Evolutionary conservation across 2,329 filamentous ascomycete genomes (phyloP).

Genomic region (Ophiostoma pallidulum): DNA sequence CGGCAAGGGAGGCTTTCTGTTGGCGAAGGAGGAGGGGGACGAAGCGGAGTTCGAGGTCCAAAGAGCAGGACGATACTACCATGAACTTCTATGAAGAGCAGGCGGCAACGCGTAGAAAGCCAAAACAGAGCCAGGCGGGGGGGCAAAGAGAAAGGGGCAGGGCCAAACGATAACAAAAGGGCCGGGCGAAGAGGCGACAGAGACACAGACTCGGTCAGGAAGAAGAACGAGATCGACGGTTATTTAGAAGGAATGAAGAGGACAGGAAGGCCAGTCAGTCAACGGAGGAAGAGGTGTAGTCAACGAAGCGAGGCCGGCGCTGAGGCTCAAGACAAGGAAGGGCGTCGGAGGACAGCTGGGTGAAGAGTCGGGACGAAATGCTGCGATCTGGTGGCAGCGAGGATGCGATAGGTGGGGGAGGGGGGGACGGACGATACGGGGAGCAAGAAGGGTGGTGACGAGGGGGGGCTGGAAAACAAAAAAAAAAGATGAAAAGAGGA

Average conservation of each 20-base stretch:
- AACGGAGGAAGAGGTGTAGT: background rate
- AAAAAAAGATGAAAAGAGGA: background rate
- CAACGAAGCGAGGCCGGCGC: background rate
- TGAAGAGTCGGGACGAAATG: conserved; percentile 1
- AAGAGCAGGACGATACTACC: too few relatives aligned
- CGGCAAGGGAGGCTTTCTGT: conserved; percentile 2
- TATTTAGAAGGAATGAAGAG: background rate
- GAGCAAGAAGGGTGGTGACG: background rate
- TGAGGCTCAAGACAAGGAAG: background rate
- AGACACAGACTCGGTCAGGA: background rate
- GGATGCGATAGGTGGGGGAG: background rate
- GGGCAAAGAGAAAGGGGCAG: background rate
- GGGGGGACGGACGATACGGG: background rate
- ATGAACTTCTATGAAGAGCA: too few relatives aligned
- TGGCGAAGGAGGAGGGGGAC: background rate
- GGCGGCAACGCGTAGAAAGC: background rate
- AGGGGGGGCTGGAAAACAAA: background rate
- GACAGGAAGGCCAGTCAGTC: background rate
- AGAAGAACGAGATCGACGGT: background rate
- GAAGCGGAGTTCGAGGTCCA: too few relatives aligned
- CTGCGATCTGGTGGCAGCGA: background rate
- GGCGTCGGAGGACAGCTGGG: conserved; percentile 4
- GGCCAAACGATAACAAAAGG: background rate
- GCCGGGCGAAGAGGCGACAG: background rate
- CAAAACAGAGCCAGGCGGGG: too few relatives aligned